Conservation (phyloP, 345 rosid genomes). For the Eucalyptus virginea region DNA sequence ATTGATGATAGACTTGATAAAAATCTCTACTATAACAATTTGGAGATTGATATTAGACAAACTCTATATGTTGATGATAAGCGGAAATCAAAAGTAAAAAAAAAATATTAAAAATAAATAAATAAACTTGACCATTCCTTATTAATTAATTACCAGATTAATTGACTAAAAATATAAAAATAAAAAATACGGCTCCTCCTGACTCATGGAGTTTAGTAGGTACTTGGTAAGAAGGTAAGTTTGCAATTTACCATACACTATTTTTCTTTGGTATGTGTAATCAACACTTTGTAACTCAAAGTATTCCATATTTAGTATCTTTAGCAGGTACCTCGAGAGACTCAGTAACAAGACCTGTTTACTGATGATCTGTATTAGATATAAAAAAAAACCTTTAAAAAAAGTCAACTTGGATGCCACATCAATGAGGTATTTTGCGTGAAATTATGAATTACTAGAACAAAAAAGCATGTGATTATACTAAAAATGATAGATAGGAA, state of each 20-base stretch:
- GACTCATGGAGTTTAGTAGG: neutral
- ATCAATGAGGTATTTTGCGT: neutral
- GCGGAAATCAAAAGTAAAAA: neutral
- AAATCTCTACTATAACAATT: accelerated
- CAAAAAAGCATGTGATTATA: neutral
- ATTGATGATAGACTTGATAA: neutral
- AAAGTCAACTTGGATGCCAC: neutral
- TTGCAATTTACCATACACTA: neutral
- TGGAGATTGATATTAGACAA: neutral
- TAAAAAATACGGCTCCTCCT: neutral
- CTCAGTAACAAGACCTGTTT: neutral
- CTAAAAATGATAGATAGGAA: neutral
- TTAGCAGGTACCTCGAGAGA: neutral
- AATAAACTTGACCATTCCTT: neutral
- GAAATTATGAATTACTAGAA: neutral
- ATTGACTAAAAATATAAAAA: neutral
- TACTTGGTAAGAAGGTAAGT: neutral
- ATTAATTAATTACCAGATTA: neutral
- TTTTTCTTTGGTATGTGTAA: neutral
- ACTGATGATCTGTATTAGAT: neutral
- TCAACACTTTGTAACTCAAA: neutral
- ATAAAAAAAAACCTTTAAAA: neutral
- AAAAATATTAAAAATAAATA: neutral
- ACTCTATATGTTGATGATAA: neutral
- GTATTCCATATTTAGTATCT: neutral